Base-by-base conservation (phyloP, 2,329 filamentous ascomycete genomes). In the Cordyceps cateniannulata region DNA sequence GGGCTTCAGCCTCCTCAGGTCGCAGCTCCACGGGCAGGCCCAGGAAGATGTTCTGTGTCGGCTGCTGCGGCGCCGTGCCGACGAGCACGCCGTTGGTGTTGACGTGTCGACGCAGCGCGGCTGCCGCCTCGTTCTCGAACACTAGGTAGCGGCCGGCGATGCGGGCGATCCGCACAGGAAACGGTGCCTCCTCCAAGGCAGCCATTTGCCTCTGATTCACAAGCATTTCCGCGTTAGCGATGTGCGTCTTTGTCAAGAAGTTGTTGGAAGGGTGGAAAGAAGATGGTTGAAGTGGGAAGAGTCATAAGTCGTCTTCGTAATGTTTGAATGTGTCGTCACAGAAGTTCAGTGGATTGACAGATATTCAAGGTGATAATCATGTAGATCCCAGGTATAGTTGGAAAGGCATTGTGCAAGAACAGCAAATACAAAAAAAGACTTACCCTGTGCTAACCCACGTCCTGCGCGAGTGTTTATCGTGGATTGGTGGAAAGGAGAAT, bases 31-130 rank as follows among this genome's bases (percentile, higher is more conserved):
- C 77, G 3, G 95, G 95, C 54, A 98, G 77, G 50, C 93, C 91
- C 62, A 93, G 83, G 71, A 98, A 98, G 62, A 96, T 84, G 76
- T 96, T 98, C 75, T 99, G 95, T 67, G 96, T 93, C 6, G 93
- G 92, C 61, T 91, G 88, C 75, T 98, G 93, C 2, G 95, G 93
- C 32, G 96, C 85, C 8, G 90, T 93, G 61, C 95, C 95, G 62
- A 90, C 87, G 60, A 96, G 81, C 35, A 95, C 88, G 64, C 92
- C 92, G 69, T 89, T 93, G 68, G 96, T 91, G 72, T 91, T 87
- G 77, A 96, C 84, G 68, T 85, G 80, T 64, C 90, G 86, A 66
- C 95, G 89, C 64, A 96, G 80, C 72, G 88, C 83, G 68, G 89
- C 86, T 63, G 92, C 88, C 65, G 87, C 85, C 70, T 92, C 85